Evolutionary conservation across 306 rosid genomes (phyloP).

Genomic region (Lathyrus tuberosus): DNA sequence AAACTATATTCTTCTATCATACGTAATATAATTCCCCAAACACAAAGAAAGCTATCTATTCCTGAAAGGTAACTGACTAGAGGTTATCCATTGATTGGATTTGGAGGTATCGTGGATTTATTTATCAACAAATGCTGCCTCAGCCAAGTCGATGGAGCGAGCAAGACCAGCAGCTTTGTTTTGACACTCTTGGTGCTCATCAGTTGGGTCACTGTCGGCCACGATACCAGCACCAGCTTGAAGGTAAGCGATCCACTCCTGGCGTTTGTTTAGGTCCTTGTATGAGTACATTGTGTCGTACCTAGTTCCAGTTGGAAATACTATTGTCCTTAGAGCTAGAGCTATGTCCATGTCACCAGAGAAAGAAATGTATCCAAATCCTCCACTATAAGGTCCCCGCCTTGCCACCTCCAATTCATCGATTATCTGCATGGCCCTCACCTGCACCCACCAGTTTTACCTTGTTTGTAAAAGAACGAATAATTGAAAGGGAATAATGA

Average conservation of each 20-base stretch:
- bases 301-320: constrained; percentile 62
- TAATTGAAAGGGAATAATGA: too few species aligned
- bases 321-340: constrained; percentile 75
- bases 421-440: constrained; percentile 84
- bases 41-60: constrained; percentile 12
- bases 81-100: background rate
- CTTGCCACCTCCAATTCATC: constrained; percentile 72
- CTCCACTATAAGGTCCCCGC: constrained; percentile 82
- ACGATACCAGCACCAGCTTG: constrained; percentile 93
- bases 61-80: background rate
- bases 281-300: constrained; percentile 78
- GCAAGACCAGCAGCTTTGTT: constrained; percentile 92
- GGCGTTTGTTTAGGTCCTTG: constrained; percentile 52
- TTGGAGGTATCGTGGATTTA: constrained; percentile 20
- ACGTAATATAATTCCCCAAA: background rate
- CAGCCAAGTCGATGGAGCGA: constrained; percentile 85
- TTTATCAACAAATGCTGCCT: constrained; percentile 62
- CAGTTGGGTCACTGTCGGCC: constrained; percentile 79
- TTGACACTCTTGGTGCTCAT: constrained; percentile 78
- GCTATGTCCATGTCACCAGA: constrained; percentile 77
- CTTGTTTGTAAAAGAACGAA: too few species aligned
- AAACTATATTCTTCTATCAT: background rate
- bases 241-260: constrained; percentile 80
- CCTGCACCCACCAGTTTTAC: constrained; percentile 49
- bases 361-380: constrained; percentile 74